phyloP scores from a whole-genome alignment of 2,329 filamentous ascomycete genomes.

The Fusarium sp. region DNA sequence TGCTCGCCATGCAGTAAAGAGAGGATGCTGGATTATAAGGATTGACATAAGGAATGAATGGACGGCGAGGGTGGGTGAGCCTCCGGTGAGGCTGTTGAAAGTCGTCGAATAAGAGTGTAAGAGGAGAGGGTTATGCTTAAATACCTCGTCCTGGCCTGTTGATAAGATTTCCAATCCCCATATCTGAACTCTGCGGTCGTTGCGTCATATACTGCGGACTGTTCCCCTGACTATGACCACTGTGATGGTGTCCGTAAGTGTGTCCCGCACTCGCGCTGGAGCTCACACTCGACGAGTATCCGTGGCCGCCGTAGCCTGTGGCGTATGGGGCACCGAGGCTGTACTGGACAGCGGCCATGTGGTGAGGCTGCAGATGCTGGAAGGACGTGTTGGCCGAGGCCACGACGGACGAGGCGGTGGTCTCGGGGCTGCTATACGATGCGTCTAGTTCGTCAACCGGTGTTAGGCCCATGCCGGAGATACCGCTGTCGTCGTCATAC shows the following conservation, averaged over 20 bases:
- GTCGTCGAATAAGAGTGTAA: background rate
- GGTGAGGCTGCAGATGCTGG: slow-evolving; percentile 48
- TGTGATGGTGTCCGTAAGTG: slow-evolving; percentile 49
- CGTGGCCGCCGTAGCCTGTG: slow-evolving; percentile 52
- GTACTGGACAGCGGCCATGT: slow-evolving; percentile 44
- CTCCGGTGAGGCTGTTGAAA: slow-evolving; percentile 4
- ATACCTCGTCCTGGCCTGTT: slow-evolving; percentile 60
- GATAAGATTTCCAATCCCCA: slow-evolving; percentile 72
- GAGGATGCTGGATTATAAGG: slow-evolving; percentile 27
- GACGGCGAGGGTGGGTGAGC: slow-evolving; percentile 30
- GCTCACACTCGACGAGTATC: slow-evolving; percentile 68
- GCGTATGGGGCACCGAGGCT: slow-evolving; percentile 44
- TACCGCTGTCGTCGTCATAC: slow-evolving; percentile 79
- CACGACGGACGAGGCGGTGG: slow-evolving; percentile 59
- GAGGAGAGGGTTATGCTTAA: slow-evolving; percentile 1
- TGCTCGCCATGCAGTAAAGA: slow-evolving; percentile 43
- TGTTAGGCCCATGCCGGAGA: slow-evolving; percentile 72
- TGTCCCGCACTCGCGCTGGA: slow-evolving; percentile 59
- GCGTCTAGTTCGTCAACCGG: slow-evolving; percentile 71
- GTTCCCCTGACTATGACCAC: slow-evolving; percentile 53
- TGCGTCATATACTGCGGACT: slow-evolving; percentile 63
- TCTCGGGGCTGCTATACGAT: slow-evolving; percentile 69
- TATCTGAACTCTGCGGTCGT: slow-evolving; percentile 68
- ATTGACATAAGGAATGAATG: slow-evolving; percentile 44
- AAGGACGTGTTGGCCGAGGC: slow-evolving; percentile 55